Evolutionary conservation across 768 basidiomycete species (phyloP).

Genomic region (Chiua virens): DNA sequence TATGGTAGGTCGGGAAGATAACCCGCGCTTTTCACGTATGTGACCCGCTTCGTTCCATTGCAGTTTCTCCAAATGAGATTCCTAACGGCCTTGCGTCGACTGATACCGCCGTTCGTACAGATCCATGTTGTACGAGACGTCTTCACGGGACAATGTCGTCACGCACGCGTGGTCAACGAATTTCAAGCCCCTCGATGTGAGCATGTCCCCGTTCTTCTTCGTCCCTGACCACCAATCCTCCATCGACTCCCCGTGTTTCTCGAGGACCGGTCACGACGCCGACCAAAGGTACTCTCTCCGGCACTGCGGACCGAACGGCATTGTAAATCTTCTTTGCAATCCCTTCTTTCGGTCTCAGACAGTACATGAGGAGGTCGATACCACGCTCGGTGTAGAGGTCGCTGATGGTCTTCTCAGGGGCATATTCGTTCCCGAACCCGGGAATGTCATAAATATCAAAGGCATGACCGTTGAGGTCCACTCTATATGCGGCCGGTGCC

Average conservation of each 20-base stretch:
- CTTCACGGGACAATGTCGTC: conserved; percentile 35
- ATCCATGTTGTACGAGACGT: conserved; percentile 33
- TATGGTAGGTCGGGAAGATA: conserved; percentile 29
- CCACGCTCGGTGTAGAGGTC: conserved; percentile 32
- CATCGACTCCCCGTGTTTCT: conserved; percentile 33
- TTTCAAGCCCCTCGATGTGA: conserved; percentile 33
- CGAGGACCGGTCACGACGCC: conserved; percentile 38
- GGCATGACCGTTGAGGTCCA: conserved; percentile 30
- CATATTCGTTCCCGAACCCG: conserved; percentile 23
- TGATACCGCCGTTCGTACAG: conserved; percentile 33
- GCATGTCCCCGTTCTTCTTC: conserved; percentile 33
- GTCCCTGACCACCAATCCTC: conserved; percentile 34
- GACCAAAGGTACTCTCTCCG: conserved; percentile 38
- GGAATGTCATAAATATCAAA: conserved; percentile 33
- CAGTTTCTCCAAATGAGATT: conserved; percentile 31
- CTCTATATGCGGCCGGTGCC: conserved; percentile 22
- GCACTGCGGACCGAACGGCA: conserved; percentile 25
- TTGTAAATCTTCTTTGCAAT: conserved; percentile 27
- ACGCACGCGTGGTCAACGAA: conserved; percentile 44
- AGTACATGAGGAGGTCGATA: conserved; percentile 32
- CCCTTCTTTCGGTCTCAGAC: conserved; percentile 29
- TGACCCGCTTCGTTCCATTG: conserved; percentile 29
- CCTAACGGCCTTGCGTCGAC: conserved; percentile 24
- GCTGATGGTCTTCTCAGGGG: conserved; percentile 25
- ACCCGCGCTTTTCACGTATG: conserved; percentile 30